These are phyloP conservation scores for Mycena alexandri DNA, from an alignment of 768 basidiomycete genomes.

Conservation along the genomic window DNA sequence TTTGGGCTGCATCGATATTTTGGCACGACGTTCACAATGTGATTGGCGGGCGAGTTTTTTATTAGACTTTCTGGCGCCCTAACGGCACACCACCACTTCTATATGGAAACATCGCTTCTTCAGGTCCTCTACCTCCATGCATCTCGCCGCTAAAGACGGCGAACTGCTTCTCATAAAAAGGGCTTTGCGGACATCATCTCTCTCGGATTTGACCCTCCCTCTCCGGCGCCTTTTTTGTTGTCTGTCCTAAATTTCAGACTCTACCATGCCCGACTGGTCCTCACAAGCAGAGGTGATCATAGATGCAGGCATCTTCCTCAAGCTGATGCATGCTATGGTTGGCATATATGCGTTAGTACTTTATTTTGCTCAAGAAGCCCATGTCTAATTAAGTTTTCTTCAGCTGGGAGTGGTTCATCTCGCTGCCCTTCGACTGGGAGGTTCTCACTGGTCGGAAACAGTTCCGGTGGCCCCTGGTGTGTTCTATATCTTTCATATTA, in stretches of 20 bases:
- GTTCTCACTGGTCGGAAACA: constrained; percentile 54
- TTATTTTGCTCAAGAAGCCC: constrained; percentile 13
- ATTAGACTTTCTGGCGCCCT: constrained; percentile 25
- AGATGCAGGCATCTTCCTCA: constrained; percentile 60
- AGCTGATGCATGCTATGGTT: constrained; percentile 69
- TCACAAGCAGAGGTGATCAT: constrained; percentile 59
- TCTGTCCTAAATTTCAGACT: not conserved
- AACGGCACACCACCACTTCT: constrained; percentile 29
- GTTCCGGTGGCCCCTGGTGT: constrained; percentile 62
- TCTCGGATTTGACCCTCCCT: constrained; percentile 18
- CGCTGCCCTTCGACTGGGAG: constrained; percentile 60
- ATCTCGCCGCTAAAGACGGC: constrained; percentile 11
- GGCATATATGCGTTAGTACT: constrained; percentile 66
- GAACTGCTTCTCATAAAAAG: constrained; percentile 21
- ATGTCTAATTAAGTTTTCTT: constrained; percentile 12
- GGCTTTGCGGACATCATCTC: not conserved
- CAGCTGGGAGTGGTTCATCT: constrained; percentile 75
- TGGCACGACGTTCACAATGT: not conserved
- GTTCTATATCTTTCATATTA: constrained; percentile 12
- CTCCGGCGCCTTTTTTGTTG: constrained; percentile 5
- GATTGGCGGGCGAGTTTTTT: not conserved
- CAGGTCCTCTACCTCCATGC: constrained; percentile 27
- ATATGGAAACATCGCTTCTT: constrained; percentile 20
- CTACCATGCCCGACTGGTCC: constrained; percentile 67
- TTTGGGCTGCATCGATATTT: too few species aligned